phyloP scores from a whole-genome alignment of 176 grass and related monocot species.

The Phragmites australis region DNA sequence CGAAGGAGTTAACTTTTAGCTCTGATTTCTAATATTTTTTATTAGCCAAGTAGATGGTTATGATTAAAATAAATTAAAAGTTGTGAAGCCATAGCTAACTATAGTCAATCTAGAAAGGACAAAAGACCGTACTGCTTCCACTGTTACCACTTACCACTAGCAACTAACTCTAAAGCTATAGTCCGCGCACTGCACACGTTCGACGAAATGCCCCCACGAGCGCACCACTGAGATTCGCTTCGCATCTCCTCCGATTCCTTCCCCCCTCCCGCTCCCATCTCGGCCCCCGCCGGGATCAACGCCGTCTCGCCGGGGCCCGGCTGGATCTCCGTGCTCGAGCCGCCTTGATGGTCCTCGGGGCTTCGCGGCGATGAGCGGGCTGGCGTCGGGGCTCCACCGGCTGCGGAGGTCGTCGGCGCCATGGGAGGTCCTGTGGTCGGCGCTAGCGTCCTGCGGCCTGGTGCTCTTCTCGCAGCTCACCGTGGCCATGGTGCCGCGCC shows the following conservation, averaged over 20 bases:
- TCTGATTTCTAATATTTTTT: no score
- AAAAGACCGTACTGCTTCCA: not conserved
- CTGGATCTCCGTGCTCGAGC: constrained; percentile 30
- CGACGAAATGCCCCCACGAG: constrained; percentile 52
- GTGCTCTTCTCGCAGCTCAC: constrained; percentile 76
- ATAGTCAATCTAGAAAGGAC: no score
- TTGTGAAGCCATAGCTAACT: no score
- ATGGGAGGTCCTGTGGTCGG: constrained; percentile 64
- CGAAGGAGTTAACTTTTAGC: no score
- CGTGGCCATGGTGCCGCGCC: constrained; percentile 75
- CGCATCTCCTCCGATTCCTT: constrained; percentile 35
- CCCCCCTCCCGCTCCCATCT: not conserved
- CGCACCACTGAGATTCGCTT: constrained; percentile 45
- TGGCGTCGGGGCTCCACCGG: constrained; percentile 60
- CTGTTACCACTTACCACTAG: not conserved
- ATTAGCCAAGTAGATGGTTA: no score
- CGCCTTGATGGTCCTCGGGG: constrained; percentile 47
- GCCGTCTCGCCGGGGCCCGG: not conserved
- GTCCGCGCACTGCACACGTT: constrained; percentile 31
- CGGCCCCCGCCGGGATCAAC: constrained; percentile 38
- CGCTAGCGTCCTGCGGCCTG: constrained; percentile 63
- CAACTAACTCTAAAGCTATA: no score
- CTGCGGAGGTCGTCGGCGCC: constrained; percentile 62
- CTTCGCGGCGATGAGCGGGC: constrained; percentile 61
- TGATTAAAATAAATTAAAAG: no score